phyloP scores from a whole-genome alignment of 139 green algal genomes.

The Chlorella sp. region DNA sequence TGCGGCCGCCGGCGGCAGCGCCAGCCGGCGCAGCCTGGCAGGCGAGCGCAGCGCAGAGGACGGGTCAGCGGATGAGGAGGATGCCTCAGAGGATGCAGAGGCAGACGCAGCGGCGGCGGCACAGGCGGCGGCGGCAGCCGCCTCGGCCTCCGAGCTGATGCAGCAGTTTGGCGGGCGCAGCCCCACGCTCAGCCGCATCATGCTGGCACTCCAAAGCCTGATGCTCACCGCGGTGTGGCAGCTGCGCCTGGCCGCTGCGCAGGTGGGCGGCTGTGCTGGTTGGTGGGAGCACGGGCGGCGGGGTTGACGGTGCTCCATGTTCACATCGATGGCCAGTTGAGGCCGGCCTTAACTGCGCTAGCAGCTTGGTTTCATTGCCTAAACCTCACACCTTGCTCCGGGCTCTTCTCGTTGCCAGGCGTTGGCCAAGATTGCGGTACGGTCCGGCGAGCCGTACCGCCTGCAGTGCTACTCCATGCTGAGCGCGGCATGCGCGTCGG shows the following conservation, averaged over 20 bases:
- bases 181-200: slow-evolving; percentile 48
- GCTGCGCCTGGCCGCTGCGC: slow-evolving; percentile 41
- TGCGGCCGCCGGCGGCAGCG: background rate
- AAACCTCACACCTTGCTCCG: background rate
- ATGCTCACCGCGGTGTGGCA: slow-evolving; percentile 52
- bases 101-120: slow-evolving; percentile 1
- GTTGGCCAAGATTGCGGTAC: slow-evolving; percentile 74
- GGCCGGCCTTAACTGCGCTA: no score
- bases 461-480: slow-evolving; percentile 85
- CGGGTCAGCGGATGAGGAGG: background rate
- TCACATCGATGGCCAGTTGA: background rate
- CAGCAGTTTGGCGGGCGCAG: slow-evolving; percentile 47
- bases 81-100: background rate
- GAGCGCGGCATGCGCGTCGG: slow-evolving; percentile 1
- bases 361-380: background rate
- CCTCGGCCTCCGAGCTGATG: slow-evolving; percentile 10
- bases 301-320: background rate
- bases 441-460: slow-evolving; percentile 82
- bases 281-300: no score
- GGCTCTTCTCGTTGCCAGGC: slow-evolving; percentile 30
- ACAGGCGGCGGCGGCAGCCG: background rate
- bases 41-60: background rate
- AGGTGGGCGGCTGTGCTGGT: background rate
- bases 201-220: slow-evolving; percentile 53
- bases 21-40: background rate